These are phyloP conservation scores for Pseudogymnoascus sp. DNA, from an alignment of 2,329 filamentous ascomycete species.

Conservation along the genomic window DNA sequence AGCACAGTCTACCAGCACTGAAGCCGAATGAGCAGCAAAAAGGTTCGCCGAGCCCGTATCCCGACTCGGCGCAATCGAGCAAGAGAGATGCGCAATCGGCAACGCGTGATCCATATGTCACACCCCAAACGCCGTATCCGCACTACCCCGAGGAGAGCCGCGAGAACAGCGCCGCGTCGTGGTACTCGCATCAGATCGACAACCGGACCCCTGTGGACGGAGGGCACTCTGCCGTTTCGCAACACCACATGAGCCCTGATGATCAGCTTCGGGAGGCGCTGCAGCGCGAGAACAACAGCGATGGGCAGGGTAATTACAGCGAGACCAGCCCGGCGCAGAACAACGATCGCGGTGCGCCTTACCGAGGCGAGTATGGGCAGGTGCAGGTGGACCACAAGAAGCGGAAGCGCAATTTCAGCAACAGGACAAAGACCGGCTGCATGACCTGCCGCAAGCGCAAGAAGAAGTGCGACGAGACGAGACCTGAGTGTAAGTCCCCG, in stretches of 20 bases:
- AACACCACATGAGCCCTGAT: slow-evolving; percentile 40
- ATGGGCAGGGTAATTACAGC: slow-evolving; percentile 31
- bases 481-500: slow-evolving; percentile 71
- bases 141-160: slow-evolving; percentile 39
- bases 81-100: slow-evolving; percentile 13
- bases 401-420: slow-evolving; percentile 78
- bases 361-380: slow-evolving; percentile 25
- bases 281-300: slow-evolving; percentile 39
- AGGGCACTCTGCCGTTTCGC: slow-evolving; percentile 34
- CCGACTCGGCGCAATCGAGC: slow-evolving; percentile 22
- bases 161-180: slow-evolving; percentile 39
- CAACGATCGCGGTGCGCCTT: slow-evolving; percentile 29
- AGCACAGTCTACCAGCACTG: slow-evolving; percentile 28
- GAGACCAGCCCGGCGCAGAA: slow-evolving; percentile 32
- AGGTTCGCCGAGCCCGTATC: slow-evolving; percentile 26
- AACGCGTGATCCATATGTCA: slow-evolving; percentile 33
- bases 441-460: slow-evolving; percentile 86
- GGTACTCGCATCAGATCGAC: slow-evolving; percentile 43
- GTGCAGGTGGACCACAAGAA: slow-evolving; percentile 58
- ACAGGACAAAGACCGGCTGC: slow-evolving; percentile 91
- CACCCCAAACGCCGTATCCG: slow-evolving; percentile 39
- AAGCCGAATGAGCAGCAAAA: slow-evolving; percentile 28
- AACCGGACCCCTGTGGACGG: slow-evolving; percentile 35
- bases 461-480: slow-evolving; percentile 96
- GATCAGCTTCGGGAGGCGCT: slow-evolving; percentile 44